Evolutionary conservation across 768 basidiomycete genomes (phyloP), one percentile per base, ranked within the genome.

Genomic region (Boletus reticulatus): DNA sequence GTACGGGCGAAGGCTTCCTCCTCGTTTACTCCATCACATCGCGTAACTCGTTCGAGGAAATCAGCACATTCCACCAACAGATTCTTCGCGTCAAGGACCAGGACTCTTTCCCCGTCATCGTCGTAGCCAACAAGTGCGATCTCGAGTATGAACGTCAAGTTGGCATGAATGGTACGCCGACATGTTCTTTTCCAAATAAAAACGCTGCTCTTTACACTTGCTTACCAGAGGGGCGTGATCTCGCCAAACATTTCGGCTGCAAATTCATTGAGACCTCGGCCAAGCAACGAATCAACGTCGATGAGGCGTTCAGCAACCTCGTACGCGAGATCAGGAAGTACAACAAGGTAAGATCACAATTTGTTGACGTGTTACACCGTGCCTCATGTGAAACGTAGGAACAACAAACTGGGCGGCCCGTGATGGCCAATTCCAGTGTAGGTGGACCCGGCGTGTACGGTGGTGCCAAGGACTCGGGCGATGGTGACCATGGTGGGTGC

Each of bases 11-110:
- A 73, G 96, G 95, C 12, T 98, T 98, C 80, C 83, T 98, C 42
- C 85, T 98, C 59, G 94, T 98, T 55, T 98, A 98, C 74, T 94
- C 93, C 49, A 98, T 97, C 75, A 97, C 96, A n/a, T 94, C 94
- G 31, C 87, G 95, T 62, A 89, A 92, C 72, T 96, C 95, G 44
- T 98, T 98, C 68, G 94, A 98, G 73, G 93, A 98, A 81, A 95
- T 98, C 67, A 89, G 84, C 72, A 90, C 87, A 7, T 97, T 98
- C 83, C 90, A 94, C 67, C 92, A 94, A 68, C 95, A 98, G 69
- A 97, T 98, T 58, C 81, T 95, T 32, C 85, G 96, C 52, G 96
- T 98, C 55, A 98, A 98, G 75, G 96, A 98, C 72, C 90, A 91
- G 69, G 95, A 97, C 67, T 83, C 84, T 7, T 94, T 98, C 80